Evolutionary conservation across 345 rosid genomes (phyloP).

Genomic region (Heritiera littoralis): DNA sequence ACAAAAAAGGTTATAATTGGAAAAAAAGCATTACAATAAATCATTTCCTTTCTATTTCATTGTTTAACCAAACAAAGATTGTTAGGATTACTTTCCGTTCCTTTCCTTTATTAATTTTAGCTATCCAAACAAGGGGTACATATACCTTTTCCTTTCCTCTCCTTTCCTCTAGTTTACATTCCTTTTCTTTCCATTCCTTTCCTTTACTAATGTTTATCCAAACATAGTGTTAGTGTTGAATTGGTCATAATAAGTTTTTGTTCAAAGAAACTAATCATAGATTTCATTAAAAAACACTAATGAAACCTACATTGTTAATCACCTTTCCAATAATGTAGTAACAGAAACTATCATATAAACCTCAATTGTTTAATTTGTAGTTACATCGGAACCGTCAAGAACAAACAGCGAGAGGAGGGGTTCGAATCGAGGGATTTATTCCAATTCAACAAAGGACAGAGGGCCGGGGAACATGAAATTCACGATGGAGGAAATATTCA

Average conservation of each 20-base stretch:
- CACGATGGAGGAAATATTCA: slow-evolving; percentile 61
- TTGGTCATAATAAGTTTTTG: background rate
- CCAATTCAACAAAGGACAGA: slow-evolving; percentile 31
- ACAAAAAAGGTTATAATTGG: too few species aligned
- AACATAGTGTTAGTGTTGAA: background rate
- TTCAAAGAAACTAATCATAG: background rate
- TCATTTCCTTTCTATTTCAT: too few species aligned
- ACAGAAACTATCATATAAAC: background rate
- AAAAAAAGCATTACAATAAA: too few species aligned
- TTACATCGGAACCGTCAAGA: slow-evolving; percentile 38
- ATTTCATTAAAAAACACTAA: background rate
- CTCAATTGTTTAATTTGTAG: slow-evolving; percentile 22
- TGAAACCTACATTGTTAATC: background rate
- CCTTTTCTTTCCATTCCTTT: too few species aligned
- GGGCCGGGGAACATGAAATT: slow-evolving; percentile 52
- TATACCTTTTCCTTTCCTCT: too few species aligned
- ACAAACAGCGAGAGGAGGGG: slow-evolving; percentile 38
- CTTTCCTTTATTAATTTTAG: too few species aligned
- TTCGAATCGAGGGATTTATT: slow-evolving; percentile 41
- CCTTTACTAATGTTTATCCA: too few species aligned
- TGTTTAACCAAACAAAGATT: too few species aligned
- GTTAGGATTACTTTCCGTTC: too few species aligned
- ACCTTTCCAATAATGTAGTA: background rate
- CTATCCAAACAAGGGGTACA: too few species aligned
- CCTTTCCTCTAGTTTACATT: too few species aligned